Percentiles rank a stretch among this genome's conserved stretches.
Conservation (phyloP, 306 rosid genomes). For the Senna tora region DNA sequence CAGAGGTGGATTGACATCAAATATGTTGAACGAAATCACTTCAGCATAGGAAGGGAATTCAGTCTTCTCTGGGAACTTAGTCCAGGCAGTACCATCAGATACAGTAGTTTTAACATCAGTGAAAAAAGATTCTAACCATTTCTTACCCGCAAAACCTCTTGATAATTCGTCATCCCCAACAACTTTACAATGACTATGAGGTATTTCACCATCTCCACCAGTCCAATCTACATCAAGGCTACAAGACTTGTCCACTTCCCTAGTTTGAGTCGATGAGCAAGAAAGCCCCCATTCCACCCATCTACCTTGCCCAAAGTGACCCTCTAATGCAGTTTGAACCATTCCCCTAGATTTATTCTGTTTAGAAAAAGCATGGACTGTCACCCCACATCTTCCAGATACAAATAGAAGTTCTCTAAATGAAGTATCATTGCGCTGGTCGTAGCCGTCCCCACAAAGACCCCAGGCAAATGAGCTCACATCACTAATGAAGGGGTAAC, state of each 20-base stretch:
- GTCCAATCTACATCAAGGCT: conserved; percentile 38
- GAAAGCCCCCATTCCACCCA: conserved; percentile 91
- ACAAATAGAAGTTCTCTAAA: conserved; percentile 83
- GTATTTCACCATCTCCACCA: conserved; percentile 49
- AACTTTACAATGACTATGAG: conserved; percentile 6
- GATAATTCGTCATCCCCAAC: conserved; percentile 34
- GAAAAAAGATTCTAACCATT: conserved; percentile 72
- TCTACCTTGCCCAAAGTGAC: conserved; percentile 63
- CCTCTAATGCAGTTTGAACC: conserved; percentile 42
- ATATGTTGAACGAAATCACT: conserved; percentile 82
- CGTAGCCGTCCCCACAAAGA: conserved; percentile 62
- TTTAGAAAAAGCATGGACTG: conserved; percentile 76
- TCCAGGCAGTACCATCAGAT: conserved; percentile 59
- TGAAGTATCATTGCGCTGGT: conserved; percentile 62
- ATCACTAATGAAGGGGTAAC: conserved; percentile 65
- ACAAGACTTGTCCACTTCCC: conserved; percentile 48
- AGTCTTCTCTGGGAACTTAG: conserved; percentile 68
- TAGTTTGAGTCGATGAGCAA: conserved; percentile 44
- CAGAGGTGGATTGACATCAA: conserved; percentile 55
- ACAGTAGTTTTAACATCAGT: conserved; percentile 59
- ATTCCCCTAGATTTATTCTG: conserved; percentile 37
- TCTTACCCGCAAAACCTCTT: conserved; percentile 52
- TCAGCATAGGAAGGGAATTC: conserved; percentile 70
- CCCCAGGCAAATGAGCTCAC: conserved; percentile 90
- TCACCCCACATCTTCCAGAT: conserved; percentile 78